These are phyloP conservation scores for Pilobolus umbonatus DNA, from an alignment of 192 early-diverging fungal species.

Conservation along the genomic window DNA sequence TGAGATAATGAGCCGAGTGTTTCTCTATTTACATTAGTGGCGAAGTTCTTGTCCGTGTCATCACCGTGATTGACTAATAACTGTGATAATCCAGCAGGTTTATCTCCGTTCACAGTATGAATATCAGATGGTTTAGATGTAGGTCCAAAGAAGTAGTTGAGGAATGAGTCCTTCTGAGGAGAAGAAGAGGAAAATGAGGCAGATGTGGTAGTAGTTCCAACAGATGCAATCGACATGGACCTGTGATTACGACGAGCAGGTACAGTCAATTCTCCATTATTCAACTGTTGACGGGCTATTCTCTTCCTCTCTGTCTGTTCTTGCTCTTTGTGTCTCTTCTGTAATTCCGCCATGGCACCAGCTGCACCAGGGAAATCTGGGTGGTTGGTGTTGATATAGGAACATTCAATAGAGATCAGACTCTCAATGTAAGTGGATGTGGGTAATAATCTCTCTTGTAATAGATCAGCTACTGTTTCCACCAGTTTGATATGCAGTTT, in stretches of 20 bases:
- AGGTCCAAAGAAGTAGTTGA: conserved; percentile 52
- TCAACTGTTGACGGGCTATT: conserved; percentile 6
- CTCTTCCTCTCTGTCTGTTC: conserved; percentile 6
- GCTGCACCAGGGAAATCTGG: conserved; percentile 74
- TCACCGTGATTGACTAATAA: not conserved
- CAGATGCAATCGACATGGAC: conserved; percentile 19
- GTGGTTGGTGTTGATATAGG: conserved; percentile 79
- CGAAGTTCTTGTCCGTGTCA: not conserved
- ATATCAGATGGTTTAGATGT: conserved; percentile 22
- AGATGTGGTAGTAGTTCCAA: conserved; percentile 16
- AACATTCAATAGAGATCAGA: conserved; percentile 68
- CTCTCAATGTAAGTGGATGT: conserved; percentile 67
- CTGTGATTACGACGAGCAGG: not conserved
- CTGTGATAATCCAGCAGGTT: not conserved
- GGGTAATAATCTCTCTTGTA: conserved; percentile 64
- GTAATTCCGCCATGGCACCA: conserved; percentile 61
- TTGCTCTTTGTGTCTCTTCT: conserved; percentile 30
- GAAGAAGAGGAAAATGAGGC: too few relatives aligned
- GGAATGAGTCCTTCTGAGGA: conserved; percentile 38
- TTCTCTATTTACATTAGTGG: conserved; percentile 5
- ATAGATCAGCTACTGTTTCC: conserved; percentile 66
- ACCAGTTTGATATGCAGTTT: conserved; percentile 62
- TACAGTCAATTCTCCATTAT: not conserved
- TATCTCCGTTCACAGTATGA: conserved; percentile 5
- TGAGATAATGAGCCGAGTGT: too few relatives aligned